Percentiles rank a stretch among this genome's conserved stretches.
These are phyloP conservation scores for Bruguiera gymnorhiza DNA, from an alignment of 345 rosid genomes.

Conservation along the genomic window DNA sequence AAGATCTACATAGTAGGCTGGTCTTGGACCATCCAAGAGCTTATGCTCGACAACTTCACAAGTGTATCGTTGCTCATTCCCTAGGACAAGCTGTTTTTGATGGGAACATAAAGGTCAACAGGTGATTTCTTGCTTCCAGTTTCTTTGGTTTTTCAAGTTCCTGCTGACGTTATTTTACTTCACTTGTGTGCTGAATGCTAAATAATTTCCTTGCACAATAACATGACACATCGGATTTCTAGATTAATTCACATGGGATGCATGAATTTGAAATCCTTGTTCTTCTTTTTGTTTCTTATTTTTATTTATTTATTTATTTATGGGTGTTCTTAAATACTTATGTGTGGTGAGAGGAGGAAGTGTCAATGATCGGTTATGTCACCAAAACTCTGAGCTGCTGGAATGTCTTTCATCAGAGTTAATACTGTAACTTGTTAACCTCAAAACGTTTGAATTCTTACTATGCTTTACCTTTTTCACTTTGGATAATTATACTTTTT, in stretches of 20 bases:
- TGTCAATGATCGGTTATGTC: too few species aligned
- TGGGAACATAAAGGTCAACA: slow-evolving; percentile 85
- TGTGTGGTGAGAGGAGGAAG: neutral
- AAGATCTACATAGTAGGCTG: slow-evolving; percentile 81
- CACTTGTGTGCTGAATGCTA: neutral
- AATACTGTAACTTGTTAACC: neutral
- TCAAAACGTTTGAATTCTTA: neutral
- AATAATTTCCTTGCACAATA: neutral
- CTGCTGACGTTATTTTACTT: neutral
- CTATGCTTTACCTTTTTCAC: neutral
- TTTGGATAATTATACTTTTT: neutral
- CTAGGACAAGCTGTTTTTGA: slow-evolving; percentile 90
- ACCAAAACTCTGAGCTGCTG: neutral
- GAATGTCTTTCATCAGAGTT: slow-evolving; percentile 3
- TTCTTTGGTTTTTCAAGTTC: neutral
- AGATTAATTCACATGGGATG: neutral
- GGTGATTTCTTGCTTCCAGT: slow-evolving; percentile 33
- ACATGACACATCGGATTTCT: neutral
- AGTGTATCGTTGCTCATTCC: slow-evolving; percentile 91
- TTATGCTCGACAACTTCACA: slow-evolving; percentile 72
- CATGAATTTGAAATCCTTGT: neutral
- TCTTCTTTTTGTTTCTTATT: neutral
- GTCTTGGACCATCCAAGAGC: slow-evolving; percentile 92
- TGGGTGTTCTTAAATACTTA: neutral
- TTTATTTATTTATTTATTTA: too few species aligned